Evolutionary conservation across 208 protist genomes (phyloP), one percentile per base, ranked within the genome.

Genomic region (Herpetomonas muscarum): DNA sequence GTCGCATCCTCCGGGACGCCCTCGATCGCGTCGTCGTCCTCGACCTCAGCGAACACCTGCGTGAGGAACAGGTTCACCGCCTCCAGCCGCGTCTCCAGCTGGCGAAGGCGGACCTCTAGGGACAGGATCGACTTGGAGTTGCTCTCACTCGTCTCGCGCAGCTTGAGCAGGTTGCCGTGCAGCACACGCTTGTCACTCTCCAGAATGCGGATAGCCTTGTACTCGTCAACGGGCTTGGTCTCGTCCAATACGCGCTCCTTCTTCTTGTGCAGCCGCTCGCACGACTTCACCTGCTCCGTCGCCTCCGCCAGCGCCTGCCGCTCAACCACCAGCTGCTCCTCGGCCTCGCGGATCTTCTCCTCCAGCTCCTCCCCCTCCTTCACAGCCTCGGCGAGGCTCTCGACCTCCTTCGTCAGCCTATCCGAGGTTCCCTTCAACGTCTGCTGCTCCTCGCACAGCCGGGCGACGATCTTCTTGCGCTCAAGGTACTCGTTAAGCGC

Each of bases 61-160:
- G 80, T 65, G 22, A 94, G 70, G 46, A 90, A 94, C 12, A 75
- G 64, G 51, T 91, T 86, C 19, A 86, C 72, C 17, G 80, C 75
- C 41, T 82, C 81, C 26, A 94, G 67, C 17, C 76, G 74, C 3
- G 81, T 79, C 60, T 90, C 84, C 42, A 94, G 67, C 55, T 89
- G 75, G 24, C 79, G 66, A 44, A 94, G 60, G 37, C 80, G 83
- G 5, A 85, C 76, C 52, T 91, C 83, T 45, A 90, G 70, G 1
- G 87, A 81, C 32, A 88, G 59, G 39, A 94, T 81, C 5, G 87
- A 89, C 52, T 85, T 90, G 49, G 75, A 80, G 70, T 85, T 91
- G 34, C 51, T 74, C 31, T 68, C 76, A 34, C 69, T 87, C 1
- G 72, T 78, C 48, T 94, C 79, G 5, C 81, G 83, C 25, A 88